Base-by-base conservation (phyloP, 225 moss, liverwort and hornwort genomes). In the Bryum argenteum region DNA sequence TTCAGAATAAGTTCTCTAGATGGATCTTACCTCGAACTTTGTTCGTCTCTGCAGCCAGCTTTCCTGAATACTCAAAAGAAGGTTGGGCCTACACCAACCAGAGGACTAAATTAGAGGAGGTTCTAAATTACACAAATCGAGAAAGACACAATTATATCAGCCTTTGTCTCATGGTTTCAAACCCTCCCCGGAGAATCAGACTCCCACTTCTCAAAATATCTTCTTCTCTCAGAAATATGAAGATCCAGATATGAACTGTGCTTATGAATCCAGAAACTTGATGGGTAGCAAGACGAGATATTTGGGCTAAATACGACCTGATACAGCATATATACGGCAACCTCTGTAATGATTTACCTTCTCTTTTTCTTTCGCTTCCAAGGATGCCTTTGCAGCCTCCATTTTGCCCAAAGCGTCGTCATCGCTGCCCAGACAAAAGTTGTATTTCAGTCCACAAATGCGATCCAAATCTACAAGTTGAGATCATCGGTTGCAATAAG, bases 11-110 rank as follows among this genome's bases (percentile, higher is more conserved):
- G 18, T n/a, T 42, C 61, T 26, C 64, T 72, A 66, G 40, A 21
- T 22, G 38, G 6, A 54, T 63, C 80, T 82, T 78, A 98, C 97
- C 97, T 89, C 84, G 88, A 61, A 98, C 98, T 92, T 94, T 98
- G 75, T 98, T 98, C 2, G 98, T 98, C 76, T 98, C 98, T 52
- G 94, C 98, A 68, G 98, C 98, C 65, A 98, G 91, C 81, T 89
- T 91, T 80, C 98, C 98, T n/a, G 98, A 98, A 74, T 98, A 98
- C 81, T 98, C 98, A 80, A 98, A 91, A 19, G 98, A 89, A 64
- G 94, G 94, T 78, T 94, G 88, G 68, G 88, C 94, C 97, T 98
- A 81, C 63, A 69, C 40, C 79, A 68, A 54, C 63, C 64, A 72
- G 62, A 18, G 64, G 8, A 58, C 68, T 71, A 44, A 58, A 74